These are phyloP conservation scores for Fusarium fujikuroi DNA, from an alignment of 2,329 filamentous ascomycete genomes.

Conservation along the genomic window DNA sequence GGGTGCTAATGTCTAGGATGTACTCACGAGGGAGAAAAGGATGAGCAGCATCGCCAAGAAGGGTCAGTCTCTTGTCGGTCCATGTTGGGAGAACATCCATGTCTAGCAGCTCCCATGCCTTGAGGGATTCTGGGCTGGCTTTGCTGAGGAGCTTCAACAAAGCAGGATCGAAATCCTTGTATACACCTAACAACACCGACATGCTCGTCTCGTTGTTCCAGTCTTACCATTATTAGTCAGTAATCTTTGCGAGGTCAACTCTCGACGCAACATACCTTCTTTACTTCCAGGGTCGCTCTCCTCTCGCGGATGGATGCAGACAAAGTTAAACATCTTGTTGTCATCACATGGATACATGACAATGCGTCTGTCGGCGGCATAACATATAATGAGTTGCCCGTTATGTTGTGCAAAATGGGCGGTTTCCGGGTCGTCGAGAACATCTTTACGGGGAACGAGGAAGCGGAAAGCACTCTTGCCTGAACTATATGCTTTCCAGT, in stretches of 20 bases:
- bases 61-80: slow-evolving; percentile 63
- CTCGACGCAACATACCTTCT: background rate
- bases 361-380: slow-evolving; percentile 54
- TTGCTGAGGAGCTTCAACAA: slow-evolving; percentile 56
- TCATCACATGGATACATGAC: slow-evolving; percentile 59
- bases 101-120: slow-evolving; percentile 70
- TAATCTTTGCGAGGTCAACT: background rate
- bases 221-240: slow-evolving; percentile 11
- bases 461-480: slow-evolving; percentile 68
- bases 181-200: slow-evolving; percentile 46
- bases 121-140: slow-evolving; percentile 58
- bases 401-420: slow-evolving; percentile 20
- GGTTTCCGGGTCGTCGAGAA: slow-evolving; percentile 46
- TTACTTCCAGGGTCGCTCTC: background rate
- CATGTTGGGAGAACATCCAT: slow-evolving; percentile 69
- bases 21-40: slow-evolving; percentile 65
- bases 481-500: slow-evolving; percentile 49
- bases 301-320: slow-evolving; percentile 59
- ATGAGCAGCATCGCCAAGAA: slow-evolving; percentile 75
- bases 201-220: background rate
- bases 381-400: slow-evolving; percentile 51
- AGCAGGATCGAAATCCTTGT: slow-evolving; percentile 55
- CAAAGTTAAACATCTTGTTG: slow-evolving; percentile 60
- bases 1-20: accelerated
- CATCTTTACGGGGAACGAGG: slow-evolving; percentile 55